These are phyloP conservation scores for Fragosphaeria purpurea DNA, from an alignment of 2,329 filamentous ascomycete species.

Conservation along the genomic window DNA sequence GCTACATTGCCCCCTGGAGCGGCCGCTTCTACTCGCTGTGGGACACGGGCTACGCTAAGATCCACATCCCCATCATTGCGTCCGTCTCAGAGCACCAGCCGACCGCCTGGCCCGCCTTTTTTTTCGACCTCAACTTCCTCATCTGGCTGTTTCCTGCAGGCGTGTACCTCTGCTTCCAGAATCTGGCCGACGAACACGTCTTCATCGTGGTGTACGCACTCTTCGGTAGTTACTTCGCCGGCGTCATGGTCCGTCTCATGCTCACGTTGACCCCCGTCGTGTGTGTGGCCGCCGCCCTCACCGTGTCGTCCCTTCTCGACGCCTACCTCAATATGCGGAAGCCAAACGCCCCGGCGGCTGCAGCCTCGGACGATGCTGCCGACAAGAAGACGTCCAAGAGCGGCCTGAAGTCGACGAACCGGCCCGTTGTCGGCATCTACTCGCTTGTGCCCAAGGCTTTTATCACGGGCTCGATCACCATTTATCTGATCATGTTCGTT, in stretches of 20 bases:
- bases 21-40: constrained; percentile 98
- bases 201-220: constrained; percentile 97
- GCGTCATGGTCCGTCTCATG: constrained; percentile 99
- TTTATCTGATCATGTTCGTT: constrained; percentile 88
- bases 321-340: constrained; percentile 63
- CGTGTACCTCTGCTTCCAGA: constrained; percentile 96
- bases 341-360: constrained; percentile 42
- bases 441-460: constrained; percentile 66
- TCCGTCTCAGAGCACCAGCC: constrained; percentile 99
- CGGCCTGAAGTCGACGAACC: constrained; percentile 59
- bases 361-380: constrained; percentile 32
- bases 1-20: constrained; percentile 93
- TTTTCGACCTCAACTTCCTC: constrained; percentile 95
- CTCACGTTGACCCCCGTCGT: constrained; percentile 93
- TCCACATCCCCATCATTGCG: constrained; percentile 98
- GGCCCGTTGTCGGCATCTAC: constrained; percentile 76
- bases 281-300: constrained; percentile 85
- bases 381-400: constrained; percentile 41
- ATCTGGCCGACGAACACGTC: constrained; percentile 89
- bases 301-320: constrained; percentile 78
- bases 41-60: constrained; percentile 98
- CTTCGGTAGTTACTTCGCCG: constrained; percentile 93
- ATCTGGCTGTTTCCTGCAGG: constrained; percentile 82
- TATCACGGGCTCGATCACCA: constrained; percentile 60
- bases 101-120: constrained; percentile 97